A percentile compares a stretch with the other conserved stretches of the same genome.
Conservation (phyloP, 2,329 filamentous ascomycete genomes). For the Phyllosticta paracitricarpa region DNA sequence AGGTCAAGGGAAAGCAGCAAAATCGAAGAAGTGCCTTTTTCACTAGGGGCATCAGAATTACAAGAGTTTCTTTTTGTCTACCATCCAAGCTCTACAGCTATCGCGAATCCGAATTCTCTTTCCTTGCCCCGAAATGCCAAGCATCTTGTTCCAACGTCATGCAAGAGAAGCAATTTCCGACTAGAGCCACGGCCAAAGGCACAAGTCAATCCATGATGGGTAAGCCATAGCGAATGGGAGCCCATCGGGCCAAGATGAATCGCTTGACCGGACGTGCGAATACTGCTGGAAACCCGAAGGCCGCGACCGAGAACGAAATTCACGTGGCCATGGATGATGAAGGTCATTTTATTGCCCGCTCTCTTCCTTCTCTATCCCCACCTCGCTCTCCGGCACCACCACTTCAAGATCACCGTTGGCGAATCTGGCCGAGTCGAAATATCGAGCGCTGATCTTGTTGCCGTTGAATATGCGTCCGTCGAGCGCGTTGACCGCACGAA, state of each 20-base stretch:
- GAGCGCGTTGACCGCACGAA: conserved; percentile 84
- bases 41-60: too few relatives aligned
- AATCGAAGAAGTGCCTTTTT: too few relatives aligned
- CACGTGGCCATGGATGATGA: not conserved
- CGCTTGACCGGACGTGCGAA: too few relatives aligned
- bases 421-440: conserved; percentile 76
- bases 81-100: not conserved
- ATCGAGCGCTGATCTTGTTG: conserved; percentile 70
- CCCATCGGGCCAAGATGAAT: not conserved
- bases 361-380: not conserved
- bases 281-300: too few relatives aligned
- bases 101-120: not conserved
- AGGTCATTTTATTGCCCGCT: not conserved
- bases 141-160: not conserved
- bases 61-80: not conserved
- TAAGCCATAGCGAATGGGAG: not conserved
- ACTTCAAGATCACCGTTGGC: conserved; percentile 23
- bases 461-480: conserved; percentile 83
- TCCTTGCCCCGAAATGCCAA: not conserved
- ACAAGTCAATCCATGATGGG: not conserved
- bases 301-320: not conserved
- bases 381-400: not conserved
- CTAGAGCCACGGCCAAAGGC: not conserved
- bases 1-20: too few relatives aligned
- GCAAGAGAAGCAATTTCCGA: not conserved